Evolutionary conservation across 352 stramenopile species (phyloP).

Genomic region (Pythium vanterpoolii): DNA sequence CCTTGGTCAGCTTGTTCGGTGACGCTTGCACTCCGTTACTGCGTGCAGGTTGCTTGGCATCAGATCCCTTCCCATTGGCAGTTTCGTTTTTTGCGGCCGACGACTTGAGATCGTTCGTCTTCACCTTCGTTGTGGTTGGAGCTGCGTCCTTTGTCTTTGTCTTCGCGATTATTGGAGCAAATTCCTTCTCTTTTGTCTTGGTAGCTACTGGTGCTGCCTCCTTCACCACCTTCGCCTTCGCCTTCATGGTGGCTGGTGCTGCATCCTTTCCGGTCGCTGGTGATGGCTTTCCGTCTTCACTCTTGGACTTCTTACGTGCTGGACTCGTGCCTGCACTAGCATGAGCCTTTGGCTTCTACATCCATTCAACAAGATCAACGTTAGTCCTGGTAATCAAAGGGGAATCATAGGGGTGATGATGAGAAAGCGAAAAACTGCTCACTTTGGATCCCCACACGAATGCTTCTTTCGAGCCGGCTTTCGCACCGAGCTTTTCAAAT

Average conservation of each 20-base stretch:
- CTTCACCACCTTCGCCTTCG: not conserved
- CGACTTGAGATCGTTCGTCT: not conserved
- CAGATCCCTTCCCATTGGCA: constrained; percentile 1
- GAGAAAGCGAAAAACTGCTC: not conserved
- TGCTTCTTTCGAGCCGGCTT: constrained; percentile 26
- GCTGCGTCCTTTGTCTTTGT: not conserved
- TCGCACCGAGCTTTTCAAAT: constrained; percentile 50
- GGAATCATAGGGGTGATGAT: not conserved
- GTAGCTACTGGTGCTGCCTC: no score
- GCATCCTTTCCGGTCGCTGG: not conserved
- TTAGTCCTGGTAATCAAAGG: not conserved
- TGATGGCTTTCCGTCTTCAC: not conserved
- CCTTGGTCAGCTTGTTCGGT: constrained; percentile 9
- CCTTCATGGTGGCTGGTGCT: not conserved
- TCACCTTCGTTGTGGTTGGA: constrained; percentile 1
- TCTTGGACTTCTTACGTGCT: constrained; percentile 23
- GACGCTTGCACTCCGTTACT: not conserved
- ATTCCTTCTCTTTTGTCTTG: not conserved
- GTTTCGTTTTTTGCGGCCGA: not conserved
- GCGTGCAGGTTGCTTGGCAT: not conserved
- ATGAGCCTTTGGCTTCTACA: constrained; percentile 4
- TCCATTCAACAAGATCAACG: not conserved
- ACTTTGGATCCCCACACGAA: constrained; percentile 49
- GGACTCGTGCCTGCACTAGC: constrained; percentile 4
- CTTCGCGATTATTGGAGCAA: not conserved